A percentile compares a stretch with the other conserved stretches of the same genome.
Conservation (phyloP, 345 rosid species). For the Gossypium raimondii region DNA sequence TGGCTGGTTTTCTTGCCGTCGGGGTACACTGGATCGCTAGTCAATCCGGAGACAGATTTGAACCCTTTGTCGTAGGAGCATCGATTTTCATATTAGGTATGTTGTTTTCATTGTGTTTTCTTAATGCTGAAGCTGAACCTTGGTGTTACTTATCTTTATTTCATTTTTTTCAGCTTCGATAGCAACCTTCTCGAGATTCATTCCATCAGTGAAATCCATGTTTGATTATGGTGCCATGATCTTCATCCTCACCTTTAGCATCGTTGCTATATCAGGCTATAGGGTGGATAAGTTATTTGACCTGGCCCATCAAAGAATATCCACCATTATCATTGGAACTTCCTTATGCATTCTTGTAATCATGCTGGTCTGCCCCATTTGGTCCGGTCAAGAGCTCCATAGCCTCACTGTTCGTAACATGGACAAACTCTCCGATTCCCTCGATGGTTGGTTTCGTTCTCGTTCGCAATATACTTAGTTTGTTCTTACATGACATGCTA, state of each 20-base stretch:
- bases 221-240: slow-evolving; percentile 72
- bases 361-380: slow-evolving; percentile 57
- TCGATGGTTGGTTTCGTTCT: slow-evolving; percentile 42
- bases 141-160: not conserved
- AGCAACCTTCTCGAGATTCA: slow-evolving; percentile 67
- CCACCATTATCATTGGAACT: slow-evolving; percentile 61
- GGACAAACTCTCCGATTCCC: slow-evolving; percentile 56
- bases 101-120: slow-evolving; percentile 12
- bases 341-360: slow-evolving; percentile 54
- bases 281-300: slow-evolving; percentile 51
- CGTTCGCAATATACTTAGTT: not conserved
- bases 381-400: slow-evolving; percentile 84
- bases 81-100: slow-evolving; percentile 40
- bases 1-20: slow-evolving; percentile 44
- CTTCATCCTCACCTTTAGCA: slow-evolving; percentile 75
- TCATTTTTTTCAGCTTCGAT: slow-evolving; percentile 46
- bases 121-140: not conserved
- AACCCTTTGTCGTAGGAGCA: slow-evolving; percentile 34
- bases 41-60: slow-evolving; percentile 29
- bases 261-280: slow-evolving; percentile 66
- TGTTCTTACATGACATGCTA: not conserved
- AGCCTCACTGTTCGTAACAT: slow-evolving; percentile 45
- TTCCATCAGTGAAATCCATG: slow-evolving; percentile 58
- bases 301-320: slow-evolving; percentile 54
- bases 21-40: slow-evolving; percentile 45